Conservation (phyloP, 2,329 filamentous ascomycete genomes). For the Aureobasidium sp. region DNA sequence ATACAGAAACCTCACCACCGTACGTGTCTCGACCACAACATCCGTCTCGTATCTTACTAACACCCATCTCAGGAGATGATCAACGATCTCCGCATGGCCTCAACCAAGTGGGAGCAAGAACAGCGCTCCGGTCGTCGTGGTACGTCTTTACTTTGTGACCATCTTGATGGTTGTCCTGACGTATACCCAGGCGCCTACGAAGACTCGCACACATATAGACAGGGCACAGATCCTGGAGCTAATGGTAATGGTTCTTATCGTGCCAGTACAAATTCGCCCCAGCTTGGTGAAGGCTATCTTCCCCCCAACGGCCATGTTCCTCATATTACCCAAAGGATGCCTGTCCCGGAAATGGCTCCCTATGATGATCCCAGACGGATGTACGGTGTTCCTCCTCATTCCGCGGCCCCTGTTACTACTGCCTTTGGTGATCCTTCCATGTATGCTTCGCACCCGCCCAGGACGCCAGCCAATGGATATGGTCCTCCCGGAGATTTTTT, state of each 20-base stretch:
- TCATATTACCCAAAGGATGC: not conserved
- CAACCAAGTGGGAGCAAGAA: slow-evolving; percentile 38
- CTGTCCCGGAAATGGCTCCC: slow-evolving; percentile 13
- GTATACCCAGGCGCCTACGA: slow-evolving; percentile 37
- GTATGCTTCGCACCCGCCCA: slow-evolving; percentile 10
- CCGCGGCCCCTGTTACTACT: slow-evolving; percentile 4
- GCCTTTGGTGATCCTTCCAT: slow-evolving; percentile 7
- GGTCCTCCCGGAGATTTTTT: slow-evolving; percentile 6
- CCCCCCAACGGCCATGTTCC: slow-evolving; percentile 9
- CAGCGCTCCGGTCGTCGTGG: slow-evolving; percentile 35
- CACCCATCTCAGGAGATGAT: slow-evolving; percentile 38
- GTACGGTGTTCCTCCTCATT: slow-evolving; percentile 7
- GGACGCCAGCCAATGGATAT: not conserved
- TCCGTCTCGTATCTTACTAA: slow-evolving; percentile 15
- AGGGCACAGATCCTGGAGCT: slow-evolving; percentile 29
- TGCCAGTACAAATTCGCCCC: slow-evolving; percentile 23
- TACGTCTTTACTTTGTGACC: slow-evolving; percentile 31
- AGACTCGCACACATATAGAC: slow-evolving; percentile 37
- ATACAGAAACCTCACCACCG: slow-evolving; percentile 44
- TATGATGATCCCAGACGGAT: slow-evolving; percentile 12
- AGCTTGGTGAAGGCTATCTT: slow-evolving; percentile 22
- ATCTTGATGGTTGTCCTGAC: slow-evolving; percentile 32
- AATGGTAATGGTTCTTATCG: slow-evolving; percentile 8
- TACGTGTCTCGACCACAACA: slow-evolving; percentile 25
- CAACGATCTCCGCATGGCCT: slow-evolving; percentile 42